Evolutionary conservation across 805 yeast genomes (phyloP), one percentile per base, ranked within the genome.

Genomic region (Ogataea sp.): DNA sequence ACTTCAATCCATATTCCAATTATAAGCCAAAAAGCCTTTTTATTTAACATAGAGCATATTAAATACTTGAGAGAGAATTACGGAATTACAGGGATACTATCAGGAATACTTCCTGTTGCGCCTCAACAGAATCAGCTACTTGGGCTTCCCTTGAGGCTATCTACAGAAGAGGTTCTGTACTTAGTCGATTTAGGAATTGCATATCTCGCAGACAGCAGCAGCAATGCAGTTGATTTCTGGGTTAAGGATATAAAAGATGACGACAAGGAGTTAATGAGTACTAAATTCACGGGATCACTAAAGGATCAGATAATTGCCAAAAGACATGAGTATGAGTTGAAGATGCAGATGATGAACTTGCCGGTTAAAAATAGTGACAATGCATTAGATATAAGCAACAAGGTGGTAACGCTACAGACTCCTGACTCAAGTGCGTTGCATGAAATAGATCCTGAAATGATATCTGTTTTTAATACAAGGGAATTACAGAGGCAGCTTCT

Each of bases 51-150:
- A 1, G 70, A 68, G 0, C 73, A 69, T 37, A 66, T 84, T 37
- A 69, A 70, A 47, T 40, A 39, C 18, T 65, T 88, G 6, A 65
- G 97, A 18, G 65, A 66, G 24, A 29, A 49, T 2, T 60, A 72
- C 32, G 85, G 86, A 13, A 70, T 93, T 1, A 68, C 78, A 18
- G 98, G 98, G 0, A 75, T 81, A 1, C 64, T 90, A 14, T 62
- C 75, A 0, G 98, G 98, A 1, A 83, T 96, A 0, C 62, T 93
- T 24, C 84, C 96, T 0, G 70, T 78, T 35, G 87, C 89, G n/a
- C 93, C 97, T 2, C 98, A 93, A 56, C 98, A 90, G 53, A 88
- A 87, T 52, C 67, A 80, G n/a, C 83, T 89, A 51, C 64, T 86
- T 31, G 94, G 96, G 0, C 60, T 89, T 2, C 98, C 98, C 0